Evolutionary conservation across 345 rosid species (phyloP).

Genomic region (Eucalyptus marginata): DNA sequence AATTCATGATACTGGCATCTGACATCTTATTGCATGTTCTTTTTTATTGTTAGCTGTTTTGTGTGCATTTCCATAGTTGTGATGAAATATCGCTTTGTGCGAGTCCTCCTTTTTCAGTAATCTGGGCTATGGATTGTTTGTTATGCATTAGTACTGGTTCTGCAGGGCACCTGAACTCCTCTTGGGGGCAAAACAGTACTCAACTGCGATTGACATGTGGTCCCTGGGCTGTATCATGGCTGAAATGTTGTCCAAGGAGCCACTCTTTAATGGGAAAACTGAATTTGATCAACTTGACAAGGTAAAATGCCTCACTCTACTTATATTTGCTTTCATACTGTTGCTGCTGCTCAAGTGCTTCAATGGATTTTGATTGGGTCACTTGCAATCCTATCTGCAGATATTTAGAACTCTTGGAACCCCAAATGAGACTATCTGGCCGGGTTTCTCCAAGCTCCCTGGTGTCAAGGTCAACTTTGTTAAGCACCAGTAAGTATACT

Average conservation of each 20-base stretch:
- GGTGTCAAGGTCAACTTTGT: slow-evolving; percentile 97
- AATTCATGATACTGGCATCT: background rate
- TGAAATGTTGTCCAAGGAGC: slow-evolving; percentile 75
- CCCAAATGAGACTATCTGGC: slow-evolving; percentile 96
- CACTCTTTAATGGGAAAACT: slow-evolving; percentile 89
- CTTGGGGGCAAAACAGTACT: slow-evolving; percentile 86
- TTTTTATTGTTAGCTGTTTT: background rate
- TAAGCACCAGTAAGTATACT: slow-evolving; percentile 84
- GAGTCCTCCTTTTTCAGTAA: background rate
- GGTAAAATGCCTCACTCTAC: slow-evolving; percentile 20
- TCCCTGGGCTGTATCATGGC: slow-evolving; percentile 99
- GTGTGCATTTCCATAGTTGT: background rate
- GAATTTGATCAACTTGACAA: slow-evolving; percentile 98
- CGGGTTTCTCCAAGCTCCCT: slow-evolving; percentile 88
- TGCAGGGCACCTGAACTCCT: slow-evolving; percentile 98
- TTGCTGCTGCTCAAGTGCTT: background rate
- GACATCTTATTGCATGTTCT: background rate
- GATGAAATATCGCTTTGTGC: background rate
- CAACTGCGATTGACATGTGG: slow-evolving; percentile 99
- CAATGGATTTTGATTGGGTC: background rate
- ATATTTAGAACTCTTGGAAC: slow-evolving; percentile 88
- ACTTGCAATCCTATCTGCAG: slow-evolving; percentile 17
- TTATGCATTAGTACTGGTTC: background rate
- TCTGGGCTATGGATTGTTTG: background rate
- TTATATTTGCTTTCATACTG: background rate